Base-by-base conservation (phyloP, 106 monocot species). In the Ottelia alismoides region DNA sequence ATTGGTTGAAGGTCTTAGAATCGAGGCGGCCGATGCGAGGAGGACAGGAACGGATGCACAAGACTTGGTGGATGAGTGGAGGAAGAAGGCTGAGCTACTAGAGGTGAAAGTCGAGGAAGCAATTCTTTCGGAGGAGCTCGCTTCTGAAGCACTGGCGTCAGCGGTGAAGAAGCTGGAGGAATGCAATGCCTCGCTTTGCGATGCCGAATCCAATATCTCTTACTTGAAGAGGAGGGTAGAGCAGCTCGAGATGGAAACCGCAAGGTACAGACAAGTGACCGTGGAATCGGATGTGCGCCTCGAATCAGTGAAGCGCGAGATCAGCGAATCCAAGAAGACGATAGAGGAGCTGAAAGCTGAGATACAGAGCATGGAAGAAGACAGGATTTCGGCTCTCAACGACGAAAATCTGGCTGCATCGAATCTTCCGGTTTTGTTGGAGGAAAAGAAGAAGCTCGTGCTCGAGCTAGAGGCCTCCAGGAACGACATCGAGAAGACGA, bases 21-120 rank as follows among this genome's bases (percentile, higher is more conserved):
- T 30, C 3, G 84, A 91, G 30, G 30, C 66, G 27, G 53, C 56
- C 21, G 67, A 73, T 51, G 72, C 67, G 0, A 75, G 73, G 64
- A 63, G 29, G 55, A 65, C 63, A 0, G 66, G 71, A 49, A 30
- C 51, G 0, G 77, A 80, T 62, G 59, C 72, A 11, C 32, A 44
- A 14, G 50, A 57, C 14, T 11, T 62, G 21, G 45, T 69, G 25
- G 58, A 69, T 45, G 73, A 83, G 31, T 77, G 67, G 79, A 83
- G 69, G 56, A 80, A 64, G 48, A 78, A 75, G 30, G 66, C 53
- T 0, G 66, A 72, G 45, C 5, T 20, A 11, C 70, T 91, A 11
- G 66, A 80, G 63, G 55, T 45, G 43, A 44, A 61, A 31, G 31
- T 77, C 26, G 71, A 67, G 17, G 80, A 84, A 55, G 69, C 75